phyloP scores from a whole-genome alignment of 768 basidiomycete genomes.

The Russula ochroleuca region DNA sequence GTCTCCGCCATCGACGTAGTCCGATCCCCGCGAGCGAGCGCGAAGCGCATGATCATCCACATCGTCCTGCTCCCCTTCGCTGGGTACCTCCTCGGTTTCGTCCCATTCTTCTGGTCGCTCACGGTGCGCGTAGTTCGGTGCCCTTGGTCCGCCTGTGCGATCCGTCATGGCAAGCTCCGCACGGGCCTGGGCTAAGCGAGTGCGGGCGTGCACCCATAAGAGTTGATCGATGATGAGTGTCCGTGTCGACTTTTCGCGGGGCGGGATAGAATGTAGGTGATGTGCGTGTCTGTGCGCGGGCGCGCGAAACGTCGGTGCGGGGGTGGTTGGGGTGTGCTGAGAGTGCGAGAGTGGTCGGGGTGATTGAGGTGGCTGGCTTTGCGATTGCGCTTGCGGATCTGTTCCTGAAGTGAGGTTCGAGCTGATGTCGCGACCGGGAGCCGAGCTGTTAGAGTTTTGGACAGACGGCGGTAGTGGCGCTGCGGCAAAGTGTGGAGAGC shows the following conservation, averaged over 20 bases:
- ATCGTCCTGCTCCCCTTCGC: conserved; percentile 57
- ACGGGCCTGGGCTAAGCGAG: conserved; percentile 79
- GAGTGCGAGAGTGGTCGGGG: neutral
- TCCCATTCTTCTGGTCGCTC: conserved; percentile 72
- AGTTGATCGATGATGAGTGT: conserved; percentile 86
- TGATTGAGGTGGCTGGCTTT: neutral
- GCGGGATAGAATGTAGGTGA: conserved; percentile 81
- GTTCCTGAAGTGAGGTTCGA: neutral
- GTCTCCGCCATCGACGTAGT: conserved; percentile 45
- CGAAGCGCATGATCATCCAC: conserved; percentile 32
- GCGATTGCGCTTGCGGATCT: too few relatives aligned
- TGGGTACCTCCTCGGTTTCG: conserved; percentile 62
- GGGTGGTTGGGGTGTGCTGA: neutral
- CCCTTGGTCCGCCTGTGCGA: conserved; percentile 63
- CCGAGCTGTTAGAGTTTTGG: neutral
- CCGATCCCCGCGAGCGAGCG: conserved; percentile 50
- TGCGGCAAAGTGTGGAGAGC: neutral
- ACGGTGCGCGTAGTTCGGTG: conserved; percentile 57
- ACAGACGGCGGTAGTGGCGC: neutral
- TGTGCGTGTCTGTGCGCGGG: conserved; percentile 87
- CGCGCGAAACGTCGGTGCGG: conserved; percentile 47
- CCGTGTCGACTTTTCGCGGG: conserved; percentile 82
- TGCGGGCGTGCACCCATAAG: conserved; percentile 78
- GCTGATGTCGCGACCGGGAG: neutral
- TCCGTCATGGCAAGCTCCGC: conserved; percentile 86